Evolutionary conservation across 495 filamentous ascomycete genomes (phyloP).

Genomic region (Aspergillus diversus): DNA sequence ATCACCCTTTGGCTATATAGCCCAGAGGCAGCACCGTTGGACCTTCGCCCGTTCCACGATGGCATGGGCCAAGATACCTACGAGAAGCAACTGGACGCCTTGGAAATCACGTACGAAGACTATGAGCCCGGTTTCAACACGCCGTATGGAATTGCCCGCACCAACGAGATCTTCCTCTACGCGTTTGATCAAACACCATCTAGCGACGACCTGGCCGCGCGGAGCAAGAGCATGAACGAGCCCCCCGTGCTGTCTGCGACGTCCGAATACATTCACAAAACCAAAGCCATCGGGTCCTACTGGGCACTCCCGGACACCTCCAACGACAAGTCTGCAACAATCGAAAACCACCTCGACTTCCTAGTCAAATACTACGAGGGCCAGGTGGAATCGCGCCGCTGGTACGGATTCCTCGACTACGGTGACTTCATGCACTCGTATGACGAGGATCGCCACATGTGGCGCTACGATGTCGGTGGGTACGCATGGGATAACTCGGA

Average conservation of each 20-base stretch:
- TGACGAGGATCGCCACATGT: conserved; percentile 50
- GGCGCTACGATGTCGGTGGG: conserved; percentile 56
- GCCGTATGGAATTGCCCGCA: conserved; percentile 51
- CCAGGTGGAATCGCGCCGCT: conserved; percentile 48
- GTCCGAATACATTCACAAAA: conserved; percentile 42
- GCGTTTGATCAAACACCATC: conserved; percentile 46
- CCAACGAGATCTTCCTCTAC: conserved; percentile 48
- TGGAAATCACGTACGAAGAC: conserved; percentile 60
- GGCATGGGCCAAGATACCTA: conserved; percentile 50
- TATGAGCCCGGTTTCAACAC: conserved; percentile 51
- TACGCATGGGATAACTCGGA: conserved; percentile 61
- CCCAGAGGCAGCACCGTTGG: conserved; percentile 49
- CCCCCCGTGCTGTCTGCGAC: conserved; percentile 43
- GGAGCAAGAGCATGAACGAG: conserved; percentile 37
- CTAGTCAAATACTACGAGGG: conserved; percentile 48
- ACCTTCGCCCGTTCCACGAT: conserved; percentile 53
- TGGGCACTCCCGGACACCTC: conserved; percentile 36
- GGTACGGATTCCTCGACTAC: conserved; percentile 58
- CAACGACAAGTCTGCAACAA: conserved; percentile 23
- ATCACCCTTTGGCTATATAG: conserved; percentile 56
- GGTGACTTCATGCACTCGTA: conserved; percentile 58
- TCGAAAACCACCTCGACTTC: conserved; percentile 47
- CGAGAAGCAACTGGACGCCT: conserved; percentile 49
- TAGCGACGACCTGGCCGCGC: conserved; percentile 31
- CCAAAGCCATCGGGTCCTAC: conserved; percentile 45